Evolutionary conservation across 371 early-diverging fungal genomes (phyloP).

Genomic region (Syncephalastrum contaminatum): DNA sequence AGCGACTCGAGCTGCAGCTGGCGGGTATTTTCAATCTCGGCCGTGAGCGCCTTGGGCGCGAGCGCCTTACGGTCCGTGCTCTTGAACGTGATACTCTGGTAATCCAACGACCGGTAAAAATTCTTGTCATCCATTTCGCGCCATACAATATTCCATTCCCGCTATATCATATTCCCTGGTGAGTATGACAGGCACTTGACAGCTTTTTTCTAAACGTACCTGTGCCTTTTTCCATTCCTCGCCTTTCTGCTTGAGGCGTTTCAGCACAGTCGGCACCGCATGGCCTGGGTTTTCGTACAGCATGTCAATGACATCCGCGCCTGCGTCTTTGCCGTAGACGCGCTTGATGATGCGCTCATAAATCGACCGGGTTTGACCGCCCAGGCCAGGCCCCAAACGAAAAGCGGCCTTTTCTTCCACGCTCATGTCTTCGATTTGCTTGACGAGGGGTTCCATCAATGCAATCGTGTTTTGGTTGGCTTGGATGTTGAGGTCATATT

Average conservation of each 20-base stretch:
- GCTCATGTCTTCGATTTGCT: constrained; percentile 72
- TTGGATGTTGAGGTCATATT: constrained; percentile 96
- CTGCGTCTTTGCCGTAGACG: constrained; percentile 83
- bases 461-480: constrained; percentile 89
- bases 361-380: constrained; percentile 81
- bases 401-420: constrained; percentile 76
- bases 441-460: constrained; percentile 84
- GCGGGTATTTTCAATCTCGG: constrained; percentile 74
- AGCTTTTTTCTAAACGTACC: constrained; percentile 10
- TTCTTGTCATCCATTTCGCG: constrained; percentile 91
- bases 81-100: constrained; percentile 90
- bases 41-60: constrained; percentile 72
- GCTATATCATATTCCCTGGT: constrained; percentile 43
- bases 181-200: too few species aligned
- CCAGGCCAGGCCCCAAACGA: constrained; percentile 74
- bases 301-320: constrained; percentile 87
- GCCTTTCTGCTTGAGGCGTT: constrained; percentile 95
- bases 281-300: constrained; percentile 90
- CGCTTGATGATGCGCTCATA: constrained; percentile 88
- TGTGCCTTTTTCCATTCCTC: constrained; percentile 87
- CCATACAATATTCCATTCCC: constrained; percentile 96
- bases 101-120: constrained; percentile 96
- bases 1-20: too few species aligned
- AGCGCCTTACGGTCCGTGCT: constrained; percentile 84
- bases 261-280: constrained; percentile 94